These are phyloP conservation scores for Gossypium mustelinum DNA, from an alignment of 345 rosid species.

Conservation along the genomic window DNA sequence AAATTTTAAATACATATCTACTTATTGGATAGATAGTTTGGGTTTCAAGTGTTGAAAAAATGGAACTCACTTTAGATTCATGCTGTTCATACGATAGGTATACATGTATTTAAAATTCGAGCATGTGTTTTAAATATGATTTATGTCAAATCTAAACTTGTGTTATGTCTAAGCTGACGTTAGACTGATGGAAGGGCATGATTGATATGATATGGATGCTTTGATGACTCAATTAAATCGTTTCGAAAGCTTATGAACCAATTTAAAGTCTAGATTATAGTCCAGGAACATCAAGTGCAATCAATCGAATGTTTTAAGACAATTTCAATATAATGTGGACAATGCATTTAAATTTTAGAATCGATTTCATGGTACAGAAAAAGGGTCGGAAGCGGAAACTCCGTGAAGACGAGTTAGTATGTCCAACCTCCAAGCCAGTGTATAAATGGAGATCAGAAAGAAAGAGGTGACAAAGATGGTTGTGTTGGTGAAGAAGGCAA, in stretches of 20 bases:
- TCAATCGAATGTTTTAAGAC: not conserved
- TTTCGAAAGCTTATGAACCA: not conserved
- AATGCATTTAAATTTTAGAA: not conserved
- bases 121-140: not conserved
- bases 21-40: not conserved
- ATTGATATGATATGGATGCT: not conserved
- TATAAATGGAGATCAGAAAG: conserved; percentile 75
- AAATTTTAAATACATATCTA: not conserved
- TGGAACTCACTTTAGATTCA: not conserved
- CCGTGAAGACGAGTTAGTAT: conserved; percentile 62
- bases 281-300: not conserved
- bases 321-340: not conserved
- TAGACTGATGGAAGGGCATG: not conserved
- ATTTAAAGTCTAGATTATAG: not conserved
- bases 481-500: not conserved
- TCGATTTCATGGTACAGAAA: conserved; percentile 42
- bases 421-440: conserved; percentile 61
- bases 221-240: not conserved
- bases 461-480: conserved; percentile 50
- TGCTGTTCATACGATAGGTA: not conserved
- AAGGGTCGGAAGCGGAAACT: conserved; percentile 72
- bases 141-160: no score
- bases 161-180: not conserved
- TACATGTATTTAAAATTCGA: not conserved
- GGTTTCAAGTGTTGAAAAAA: no score